phyloP scores from a whole-genome alignment of 257 asterid species.

The Lithospermum erythrorhizon region DNA sequence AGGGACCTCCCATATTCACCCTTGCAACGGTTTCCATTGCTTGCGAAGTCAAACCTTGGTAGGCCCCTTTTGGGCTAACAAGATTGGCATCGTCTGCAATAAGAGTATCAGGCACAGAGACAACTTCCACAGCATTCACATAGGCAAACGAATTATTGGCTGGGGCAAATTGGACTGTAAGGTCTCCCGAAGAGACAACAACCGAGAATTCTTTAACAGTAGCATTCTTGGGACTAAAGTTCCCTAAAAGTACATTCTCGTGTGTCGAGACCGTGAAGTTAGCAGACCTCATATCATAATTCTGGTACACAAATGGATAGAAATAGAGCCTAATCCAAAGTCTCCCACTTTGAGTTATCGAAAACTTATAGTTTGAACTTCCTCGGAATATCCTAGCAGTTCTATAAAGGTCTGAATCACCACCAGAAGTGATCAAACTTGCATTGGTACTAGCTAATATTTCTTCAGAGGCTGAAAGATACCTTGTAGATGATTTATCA shows the following conservation, averaged over 20 bases:
- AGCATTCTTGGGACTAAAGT: slow-evolving; percentile 29
- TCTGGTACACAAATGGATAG: slow-evolving; percentile 21
- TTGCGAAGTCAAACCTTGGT: slow-evolving; percentile 21
- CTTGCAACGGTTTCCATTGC: slow-evolving; percentile 45
- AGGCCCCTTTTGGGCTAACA: slow-evolving; percentile 25
- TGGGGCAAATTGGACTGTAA: slow-evolving; percentile 34
- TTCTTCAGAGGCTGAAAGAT: slow-evolving; percentile 36
- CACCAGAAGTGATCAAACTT: slow-evolving; percentile 30
- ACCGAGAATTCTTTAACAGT: slow-evolving; percentile 32
- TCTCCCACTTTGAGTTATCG: slow-evolving; percentile 41
- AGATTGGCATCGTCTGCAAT: slow-evolving; percentile 34
- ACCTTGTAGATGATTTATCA: slow-evolving; percentile 46
- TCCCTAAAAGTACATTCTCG: slow-evolving; percentile 30
- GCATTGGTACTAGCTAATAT: slow-evolving; percentile 36
- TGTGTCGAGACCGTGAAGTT: slow-evolving; percentile 49
- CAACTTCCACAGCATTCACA: slow-evolving; percentile 46
- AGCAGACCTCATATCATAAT: slow-evolving; percentile 38
- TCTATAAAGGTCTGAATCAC: slow-evolving; percentile 32
- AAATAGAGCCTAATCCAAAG: slow-evolving; percentile 52
- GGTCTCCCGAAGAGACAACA: slow-evolving; percentile 20
- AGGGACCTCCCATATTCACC: slow-evolving; percentile 56
- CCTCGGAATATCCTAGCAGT: slow-evolving; percentile 51
- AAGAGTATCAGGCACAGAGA: slow-evolving; percentile 32
- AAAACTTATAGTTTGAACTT: slow-evolving; percentile 42
- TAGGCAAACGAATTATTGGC: slow-evolving; percentile 29